Conservation (phyloP, 768 basidiomycete species). For the Russula abietina region DNA sequence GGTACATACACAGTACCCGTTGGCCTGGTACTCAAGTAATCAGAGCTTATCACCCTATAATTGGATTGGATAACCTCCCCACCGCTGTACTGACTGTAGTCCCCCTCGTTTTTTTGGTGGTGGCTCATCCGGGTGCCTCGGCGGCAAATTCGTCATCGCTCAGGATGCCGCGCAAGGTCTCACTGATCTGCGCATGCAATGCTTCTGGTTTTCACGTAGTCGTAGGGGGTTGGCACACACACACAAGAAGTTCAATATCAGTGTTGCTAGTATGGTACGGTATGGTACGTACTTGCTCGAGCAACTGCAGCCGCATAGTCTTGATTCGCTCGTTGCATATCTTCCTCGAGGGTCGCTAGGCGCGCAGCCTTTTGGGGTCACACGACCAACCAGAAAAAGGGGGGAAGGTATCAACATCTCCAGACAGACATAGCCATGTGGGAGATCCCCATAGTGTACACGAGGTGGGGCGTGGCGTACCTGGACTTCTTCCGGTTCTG, state of each 20-base stretch:
- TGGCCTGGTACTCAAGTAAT: background rate
- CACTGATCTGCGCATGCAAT: constrained; percentile 55
- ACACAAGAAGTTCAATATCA: no score
- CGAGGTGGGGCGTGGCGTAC: no score
- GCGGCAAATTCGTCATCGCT: constrained; percentile 42
- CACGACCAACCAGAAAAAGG: background rate
- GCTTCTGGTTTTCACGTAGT: constrained; percentile 39
- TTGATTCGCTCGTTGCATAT: constrained; percentile 65
- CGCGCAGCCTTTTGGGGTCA: constrained; percentile 49
- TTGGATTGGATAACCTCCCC: no score
- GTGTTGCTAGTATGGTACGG: no score
- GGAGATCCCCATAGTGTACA: background rate
- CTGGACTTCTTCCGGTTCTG: constrained; percentile 74
- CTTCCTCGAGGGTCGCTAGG: constrained; percentile 58
- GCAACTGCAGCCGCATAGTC: constrained; percentile 70
- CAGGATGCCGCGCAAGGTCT: constrained; percentile 52
- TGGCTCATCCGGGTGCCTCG: constrained; percentile 24
- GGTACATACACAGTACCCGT: background rate
- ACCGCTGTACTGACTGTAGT: background rate
- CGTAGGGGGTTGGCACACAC: no score
- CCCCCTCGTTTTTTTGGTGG: background rate
- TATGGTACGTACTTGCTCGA: constrained; percentile 54
- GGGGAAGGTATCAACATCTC: background rate
- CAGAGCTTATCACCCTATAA: background rate
- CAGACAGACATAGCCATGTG: background rate